Evolutionary conservation across 345 rosid genomes (phyloP).

Genomic region (Eucalyptus regnans): DNA sequence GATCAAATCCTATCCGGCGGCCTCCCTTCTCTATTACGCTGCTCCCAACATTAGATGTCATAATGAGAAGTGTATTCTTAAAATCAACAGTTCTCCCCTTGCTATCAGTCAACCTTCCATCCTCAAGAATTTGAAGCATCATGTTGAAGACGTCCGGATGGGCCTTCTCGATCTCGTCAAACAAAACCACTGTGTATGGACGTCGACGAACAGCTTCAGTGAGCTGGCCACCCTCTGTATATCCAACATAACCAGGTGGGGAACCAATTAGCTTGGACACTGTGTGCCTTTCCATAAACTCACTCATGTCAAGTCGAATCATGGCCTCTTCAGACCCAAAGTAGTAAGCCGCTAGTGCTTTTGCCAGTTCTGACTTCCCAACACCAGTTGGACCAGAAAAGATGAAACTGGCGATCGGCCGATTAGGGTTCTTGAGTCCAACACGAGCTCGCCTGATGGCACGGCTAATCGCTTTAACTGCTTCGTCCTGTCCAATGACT

Average conservation of each 20-base stretch:
- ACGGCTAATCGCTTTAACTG: slow-evolving; percentile 87
- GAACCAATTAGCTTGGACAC: slow-evolving; percentile 98
- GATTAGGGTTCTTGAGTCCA: slow-evolving; percentile 92
- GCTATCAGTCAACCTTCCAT: slow-evolving; percentile 94
- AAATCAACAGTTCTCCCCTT: slow-evolving; percentile 97
- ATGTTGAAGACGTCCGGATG: slow-evolving; percentile 98
- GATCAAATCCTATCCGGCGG: slow-evolving; percentile 80
- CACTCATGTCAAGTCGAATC: slow-evolving; percentile 99
- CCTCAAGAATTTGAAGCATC: slow-evolving; percentile 99
- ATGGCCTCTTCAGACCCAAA: slow-evolving; percentile 97
- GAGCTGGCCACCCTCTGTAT: slow-evolving; percentile 94
- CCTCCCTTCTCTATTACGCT: slow-evolving; percentile 95
- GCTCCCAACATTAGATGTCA: slow-evolving; percentile 98
- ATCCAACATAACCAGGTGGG: slow-evolving; percentile 98
- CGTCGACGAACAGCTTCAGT: slow-evolving; percentile 97
- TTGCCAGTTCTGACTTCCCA: slow-evolving; percentile 96
- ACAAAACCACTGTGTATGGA: slow-evolving; percentile 84
- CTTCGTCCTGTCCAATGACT: slow-evolving; percentile 97
- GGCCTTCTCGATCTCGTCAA: slow-evolving; percentile 97
- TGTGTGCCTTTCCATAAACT: slow-evolving; percentile 96
- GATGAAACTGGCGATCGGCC: slow-evolving; percentile 97
- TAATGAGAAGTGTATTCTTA: slow-evolving; percentile 91
- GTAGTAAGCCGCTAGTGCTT: slow-evolving; percentile 89
- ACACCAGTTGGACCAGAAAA: slow-evolving; percentile 99
- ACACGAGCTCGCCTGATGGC: slow-evolving; percentile 98